phyloP scores from a whole-genome alignment of 345 rosid species.

The Dimocarpus longan region DNA sequence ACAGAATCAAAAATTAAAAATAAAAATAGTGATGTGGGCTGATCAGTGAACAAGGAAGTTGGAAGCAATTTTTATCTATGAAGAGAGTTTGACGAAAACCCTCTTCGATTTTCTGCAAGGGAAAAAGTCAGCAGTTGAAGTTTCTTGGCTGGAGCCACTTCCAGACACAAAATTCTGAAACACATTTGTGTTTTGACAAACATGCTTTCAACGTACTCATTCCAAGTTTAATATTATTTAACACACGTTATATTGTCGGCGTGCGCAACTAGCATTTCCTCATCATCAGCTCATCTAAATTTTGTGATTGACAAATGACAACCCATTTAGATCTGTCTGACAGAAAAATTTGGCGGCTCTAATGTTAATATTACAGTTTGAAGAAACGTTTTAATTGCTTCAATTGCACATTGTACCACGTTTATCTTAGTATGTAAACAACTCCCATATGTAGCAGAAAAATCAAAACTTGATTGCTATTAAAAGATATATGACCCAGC shows the following conservation, averaged over 20 bases:
- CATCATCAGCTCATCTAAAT: not conserved
- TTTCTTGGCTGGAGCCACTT: slow-evolving; percentile 21
- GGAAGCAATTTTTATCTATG: not conserved
- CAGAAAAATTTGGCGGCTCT: not conserved
- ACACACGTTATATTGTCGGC: slow-evolving; percentile 28
- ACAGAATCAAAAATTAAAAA: not conserved
- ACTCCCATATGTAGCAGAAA: not conserved
- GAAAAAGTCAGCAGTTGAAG: slow-evolving; percentile 13
- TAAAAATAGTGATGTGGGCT: not conserved
- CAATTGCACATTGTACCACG: not conserved
- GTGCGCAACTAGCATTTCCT: not conserved
- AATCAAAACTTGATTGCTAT: not conserved
- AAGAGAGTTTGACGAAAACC: not conserved
- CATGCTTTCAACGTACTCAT: not conserved
- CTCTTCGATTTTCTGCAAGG: not conserved
- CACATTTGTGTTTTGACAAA: not conserved
- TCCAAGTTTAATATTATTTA: not conserved
- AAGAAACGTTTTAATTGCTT: too few species aligned
- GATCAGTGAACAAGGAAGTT: not conserved
- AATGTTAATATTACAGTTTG: too few species aligned
- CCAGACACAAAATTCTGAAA: slow-evolving; percentile 4
- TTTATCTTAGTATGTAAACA: not conserved
- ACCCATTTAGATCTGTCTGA: not conserved
- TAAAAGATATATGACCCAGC: too few species aligned
- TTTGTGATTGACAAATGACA: not conserved